phyloP scores from a whole-genome alignment of 768 basidiomycete genomes.

The Suillus sp. region DNA sequence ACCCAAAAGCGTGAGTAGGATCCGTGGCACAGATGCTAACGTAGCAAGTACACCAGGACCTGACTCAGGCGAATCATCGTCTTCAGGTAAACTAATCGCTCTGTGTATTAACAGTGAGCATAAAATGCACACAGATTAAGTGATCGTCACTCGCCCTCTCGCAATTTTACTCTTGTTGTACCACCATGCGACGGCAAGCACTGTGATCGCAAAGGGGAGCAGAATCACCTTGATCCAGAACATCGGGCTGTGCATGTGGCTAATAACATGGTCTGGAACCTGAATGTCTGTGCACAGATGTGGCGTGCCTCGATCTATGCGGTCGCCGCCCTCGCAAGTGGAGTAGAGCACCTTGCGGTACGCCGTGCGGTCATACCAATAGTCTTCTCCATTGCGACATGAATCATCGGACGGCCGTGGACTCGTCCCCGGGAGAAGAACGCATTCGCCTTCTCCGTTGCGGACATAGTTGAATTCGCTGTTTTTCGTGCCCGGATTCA shows the following conservation, averaged over 20 bases:
- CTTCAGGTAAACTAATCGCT: constrained; percentile 76
- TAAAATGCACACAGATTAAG: constrained; percentile 10
- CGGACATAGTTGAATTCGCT: constrained; percentile 94
- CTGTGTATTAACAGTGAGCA: constrained; percentile 39
- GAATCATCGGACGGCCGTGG: constrained; percentile 64
- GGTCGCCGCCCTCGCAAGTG: constrained; percentile 75
- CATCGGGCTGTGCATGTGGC: constrained; percentile 66
- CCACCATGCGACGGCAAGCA: constrained; percentile 71
- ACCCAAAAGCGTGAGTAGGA: constrained; percentile 74
- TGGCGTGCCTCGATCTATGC: constrained; percentile 70
- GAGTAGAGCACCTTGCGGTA: constrained; percentile 93
- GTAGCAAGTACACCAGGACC: constrained; percentile 63
- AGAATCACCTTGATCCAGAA: constrained; percentile 85
- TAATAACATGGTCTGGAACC: constrained; percentile 25
- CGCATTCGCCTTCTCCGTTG: constrained; percentile 70
- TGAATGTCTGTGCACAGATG: constrained; percentile 84
- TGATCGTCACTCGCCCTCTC: constrained; percentile 59
- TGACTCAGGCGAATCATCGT: constrained; percentile 35
- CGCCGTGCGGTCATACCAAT: constrained; percentile 92
- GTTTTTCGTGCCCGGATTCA: background rate
- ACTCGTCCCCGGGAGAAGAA: constrained; percentile 67
- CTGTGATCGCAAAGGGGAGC: constrained; percentile 77
- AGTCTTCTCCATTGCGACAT: constrained; percentile 66
- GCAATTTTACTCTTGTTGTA: constrained; percentile 71
- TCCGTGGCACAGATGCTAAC: constrained; percentile 88